phyloP scores from a whole-genome alignment of 352 stramenopile species.

The Pythium guiyangense region DNA sequence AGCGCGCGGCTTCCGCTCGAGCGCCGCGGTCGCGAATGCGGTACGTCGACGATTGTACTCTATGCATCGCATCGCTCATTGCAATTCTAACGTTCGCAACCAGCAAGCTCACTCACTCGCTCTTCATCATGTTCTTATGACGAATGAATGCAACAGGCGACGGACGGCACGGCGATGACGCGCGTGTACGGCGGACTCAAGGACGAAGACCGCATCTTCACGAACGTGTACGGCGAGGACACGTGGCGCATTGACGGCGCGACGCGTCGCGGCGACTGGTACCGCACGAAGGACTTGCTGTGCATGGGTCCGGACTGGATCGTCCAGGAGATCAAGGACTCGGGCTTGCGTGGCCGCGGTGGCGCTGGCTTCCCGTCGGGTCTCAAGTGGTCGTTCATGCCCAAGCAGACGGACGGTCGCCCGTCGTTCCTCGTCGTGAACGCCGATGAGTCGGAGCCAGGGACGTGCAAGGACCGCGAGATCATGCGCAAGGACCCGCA shows the following conservation, averaged over 20 bases:
- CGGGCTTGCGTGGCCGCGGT: constrained; percentile 95
- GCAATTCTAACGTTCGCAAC: background rate
- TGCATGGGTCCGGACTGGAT: constrained; percentile 99
- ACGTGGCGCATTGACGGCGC: constrained; percentile 85
- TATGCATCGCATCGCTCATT: background rate
- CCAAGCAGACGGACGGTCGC: constrained; percentile 97
- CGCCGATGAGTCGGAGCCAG: constrained; percentile 98
- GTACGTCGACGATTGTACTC: constrained; percentile 13
- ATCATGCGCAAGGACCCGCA: constrained; percentile 99
- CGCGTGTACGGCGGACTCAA: constrained; percentile 94
- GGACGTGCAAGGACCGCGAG: constrained; percentile 99
- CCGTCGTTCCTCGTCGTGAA: constrained; percentile 99
- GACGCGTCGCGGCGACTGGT: constrained; percentile 96
- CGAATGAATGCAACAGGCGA: too few relatives aligned
- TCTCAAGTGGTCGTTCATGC: constrained; percentile 99
- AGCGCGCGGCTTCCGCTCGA: constrained; percentile 23
- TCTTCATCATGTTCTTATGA: too few relatives aligned
- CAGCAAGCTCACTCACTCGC: background rate
- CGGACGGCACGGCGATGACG: constrained; percentile 57
- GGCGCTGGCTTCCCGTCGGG: constrained; percentile 98
- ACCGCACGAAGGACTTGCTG: constrained; percentile 96
- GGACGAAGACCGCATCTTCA: constrained; percentile 99
- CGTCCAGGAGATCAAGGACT: constrained; percentile 99
- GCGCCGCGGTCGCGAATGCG: constrained; percentile 28
- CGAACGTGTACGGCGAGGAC: constrained; percentile 98